Evolutionary conservation across 2,329 filamentous ascomycete genomes (phyloP).

Genomic region (Cladorrhinum sp.): DNA sequence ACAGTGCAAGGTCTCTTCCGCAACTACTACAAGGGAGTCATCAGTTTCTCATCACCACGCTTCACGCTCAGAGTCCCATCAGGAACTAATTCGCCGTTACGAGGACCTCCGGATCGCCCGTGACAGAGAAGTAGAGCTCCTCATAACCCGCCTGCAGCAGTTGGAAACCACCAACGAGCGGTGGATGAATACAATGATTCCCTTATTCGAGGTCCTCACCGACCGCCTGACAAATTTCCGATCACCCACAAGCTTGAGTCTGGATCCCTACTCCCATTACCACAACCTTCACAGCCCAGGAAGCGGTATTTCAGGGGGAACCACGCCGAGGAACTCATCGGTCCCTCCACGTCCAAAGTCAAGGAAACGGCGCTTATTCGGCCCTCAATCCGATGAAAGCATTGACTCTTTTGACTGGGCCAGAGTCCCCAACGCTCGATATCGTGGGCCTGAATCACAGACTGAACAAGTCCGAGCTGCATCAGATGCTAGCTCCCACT

Average conservation of each 20-base stretch:
- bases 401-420: background rate
- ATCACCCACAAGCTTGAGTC: background rate
- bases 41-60: background rate
- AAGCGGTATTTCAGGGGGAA: background rate
- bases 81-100: constrained; percentile 38
- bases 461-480: background rate
- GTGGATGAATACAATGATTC: constrained; percentile 43
- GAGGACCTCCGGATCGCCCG: constrained; percentile 42
- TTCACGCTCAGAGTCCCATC: constrained; percentile 23
- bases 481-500: background rate
- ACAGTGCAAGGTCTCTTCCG: too few relatives aligned
- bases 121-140: constrained; percentile 44
- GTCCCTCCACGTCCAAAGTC: background rate
- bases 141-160: constrained; percentile 38
- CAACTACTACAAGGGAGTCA: background rate
- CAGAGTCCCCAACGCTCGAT: background rate
- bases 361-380: background rate
- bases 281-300: background rate
- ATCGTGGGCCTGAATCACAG: background rate
- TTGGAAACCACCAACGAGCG: constrained; percentile 48
- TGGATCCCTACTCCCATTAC: background rate
- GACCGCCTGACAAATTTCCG: constrained; percentile 22
- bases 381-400: background rate
- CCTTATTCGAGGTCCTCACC: constrained; percentile 45
- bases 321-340: background rate